phyloP scores from a whole-genome alignment of 2,329 filamentous ascomycete species.

The Colletotrichum camelliae region DNA sequence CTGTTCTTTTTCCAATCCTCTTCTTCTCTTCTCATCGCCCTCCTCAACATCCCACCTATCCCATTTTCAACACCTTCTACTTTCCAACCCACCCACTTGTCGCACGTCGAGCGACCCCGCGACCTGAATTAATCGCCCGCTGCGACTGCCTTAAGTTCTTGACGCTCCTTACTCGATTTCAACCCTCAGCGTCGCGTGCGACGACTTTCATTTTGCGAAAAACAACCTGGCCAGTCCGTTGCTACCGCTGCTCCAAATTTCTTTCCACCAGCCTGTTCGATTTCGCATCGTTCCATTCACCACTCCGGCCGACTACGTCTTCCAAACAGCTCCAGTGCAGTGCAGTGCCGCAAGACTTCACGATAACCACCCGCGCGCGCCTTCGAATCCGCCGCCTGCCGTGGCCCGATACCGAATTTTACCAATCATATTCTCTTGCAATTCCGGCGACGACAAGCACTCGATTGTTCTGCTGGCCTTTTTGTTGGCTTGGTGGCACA shows the following conservation, averaged over 20 bases:
- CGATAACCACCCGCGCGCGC: conserved; percentile 10
- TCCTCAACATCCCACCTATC: neutral
- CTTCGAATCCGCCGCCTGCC: neutral
- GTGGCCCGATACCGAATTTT: neutral
- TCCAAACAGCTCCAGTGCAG: neutral
- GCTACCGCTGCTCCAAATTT: neutral
- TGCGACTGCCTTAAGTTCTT: conserved; percentile 13
- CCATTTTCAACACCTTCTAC: neutral
- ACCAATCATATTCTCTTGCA: neutral
- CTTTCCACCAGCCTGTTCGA: neutral
- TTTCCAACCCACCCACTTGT: conserved; percentile 3
- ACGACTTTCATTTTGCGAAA: conserved; percentile 23
- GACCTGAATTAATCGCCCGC: neutral
- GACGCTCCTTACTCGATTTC: conserved; percentile 20
- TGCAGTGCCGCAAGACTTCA: conserved; percentile 5
- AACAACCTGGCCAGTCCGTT: conserved; percentile 2
- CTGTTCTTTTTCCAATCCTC: neutral
- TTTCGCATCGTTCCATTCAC: neutral
- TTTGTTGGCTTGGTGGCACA: conserved; percentile 9
- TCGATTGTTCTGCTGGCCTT: neutral
- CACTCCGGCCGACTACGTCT: neutral
- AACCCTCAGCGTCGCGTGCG: conserved; percentile 20
- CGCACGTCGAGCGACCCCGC: conserved; percentile 16
- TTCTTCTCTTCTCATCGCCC: neutral
- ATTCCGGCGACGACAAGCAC: neutral